Evolutionary conservation across 2,329 filamentous ascomycete species (phyloP).

Genomic region (Monascus ruber): DNA sequence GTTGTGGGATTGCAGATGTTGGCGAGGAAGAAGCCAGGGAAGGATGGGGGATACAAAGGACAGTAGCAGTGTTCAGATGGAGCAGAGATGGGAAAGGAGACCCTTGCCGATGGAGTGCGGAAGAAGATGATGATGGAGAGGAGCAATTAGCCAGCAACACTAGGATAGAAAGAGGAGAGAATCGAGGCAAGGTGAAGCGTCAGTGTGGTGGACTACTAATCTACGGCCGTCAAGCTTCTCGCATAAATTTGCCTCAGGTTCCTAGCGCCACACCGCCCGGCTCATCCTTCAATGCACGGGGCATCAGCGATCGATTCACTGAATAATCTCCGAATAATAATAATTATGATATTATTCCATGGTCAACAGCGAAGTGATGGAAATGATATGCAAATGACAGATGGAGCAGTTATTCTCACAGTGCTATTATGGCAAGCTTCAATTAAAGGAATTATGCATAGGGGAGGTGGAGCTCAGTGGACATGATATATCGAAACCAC

Average conservation of each 20-base stretch:
- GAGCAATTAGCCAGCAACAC: background rate
- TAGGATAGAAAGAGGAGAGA: slow-evolving; percentile 5
- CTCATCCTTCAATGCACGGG: too few relatives aligned
- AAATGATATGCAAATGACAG: too few relatives aligned
- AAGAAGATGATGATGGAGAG: slow-evolving; percentile 4
- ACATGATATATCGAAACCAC: too few relatives aligned
- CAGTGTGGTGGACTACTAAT: slow-evolving; percentile 1
- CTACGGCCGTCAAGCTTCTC: background rate
- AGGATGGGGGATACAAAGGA: slow-evolving; percentile 6
- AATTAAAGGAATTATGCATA: too few relatives aligned
- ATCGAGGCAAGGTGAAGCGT: background rate
- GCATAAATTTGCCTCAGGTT: slow-evolving; percentile 2
- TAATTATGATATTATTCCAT: too few relatives aligned
- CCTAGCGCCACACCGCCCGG: background rate
- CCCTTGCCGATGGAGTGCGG: background rate
- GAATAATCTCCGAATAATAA: too few relatives aligned
- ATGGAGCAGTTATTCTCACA: too few relatives aligned
- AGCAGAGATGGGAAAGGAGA: slow-evolving; percentile 1
- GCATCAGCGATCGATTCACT: too few relatives aligned
- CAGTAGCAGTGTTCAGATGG: slow-evolving; percentile 8
- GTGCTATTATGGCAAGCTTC: too few relatives aligned
- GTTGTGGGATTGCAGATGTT: background rate
- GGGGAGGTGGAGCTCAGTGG: too few relatives aligned
- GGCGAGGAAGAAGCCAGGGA: slow-evolving; percentile 5
- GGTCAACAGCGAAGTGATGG: too few relatives aligned